These are phyloP conservation scores for Lasiosphaeria hispida DNA, from an alignment of 495 filamentous ascomycete species.

Conservation along the genomic window DNA sequence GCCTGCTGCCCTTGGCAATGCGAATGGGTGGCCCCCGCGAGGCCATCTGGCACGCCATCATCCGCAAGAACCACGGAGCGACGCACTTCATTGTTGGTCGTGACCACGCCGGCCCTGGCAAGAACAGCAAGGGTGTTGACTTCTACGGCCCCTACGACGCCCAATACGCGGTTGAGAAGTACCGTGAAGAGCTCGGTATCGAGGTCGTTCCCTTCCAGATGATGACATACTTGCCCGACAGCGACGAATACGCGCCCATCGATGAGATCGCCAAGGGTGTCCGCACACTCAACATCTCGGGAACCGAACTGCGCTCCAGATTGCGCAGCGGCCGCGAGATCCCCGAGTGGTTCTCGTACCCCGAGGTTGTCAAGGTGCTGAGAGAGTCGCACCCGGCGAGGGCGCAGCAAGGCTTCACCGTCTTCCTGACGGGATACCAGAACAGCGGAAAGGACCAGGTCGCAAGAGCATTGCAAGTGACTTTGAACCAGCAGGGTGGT, in stretches of 20 bases:
- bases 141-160: constrained; percentile 99
- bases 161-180: constrained; percentile 96
- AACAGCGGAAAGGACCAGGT: constrained; percentile 97
- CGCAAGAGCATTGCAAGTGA: constrained; percentile 92
- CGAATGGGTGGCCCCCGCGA: constrained; percentile 98
- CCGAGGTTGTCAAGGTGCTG: constrained; percentile 94
- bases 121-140: constrained; percentile 92
- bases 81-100: constrained; percentile 99
- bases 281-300: constrained; percentile 94
- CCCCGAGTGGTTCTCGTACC: constrained; percentile 99
- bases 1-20: constrained; percentile 94
- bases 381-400: constrained; percentile 91
- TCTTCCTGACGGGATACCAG: constrained; percentile 95
- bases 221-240: constrained; percentile 97
- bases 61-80: constrained; percentile 98
- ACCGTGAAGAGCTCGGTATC: constrained; percentile 92
- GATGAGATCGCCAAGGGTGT: constrained; percentile 81
- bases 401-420: constrained; percentile 88
- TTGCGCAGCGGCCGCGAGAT: constrained; percentile 89
- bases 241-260: constrained; percentile 90
- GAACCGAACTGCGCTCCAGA: constrained; percentile 88
- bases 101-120: constrained; percentile 95
- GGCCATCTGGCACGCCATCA: constrained; percentile 99
- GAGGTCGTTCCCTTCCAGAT: constrained; percentile 99
- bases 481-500: constrained; percentile 96